Percentiles rank a stretch among this genome's conserved stretches.
These are phyloP conservation scores for Parathielavia appendiculata DNA, from an alignment of 495 filamentous ascomycete species.

Conservation along the genomic window DNA sequence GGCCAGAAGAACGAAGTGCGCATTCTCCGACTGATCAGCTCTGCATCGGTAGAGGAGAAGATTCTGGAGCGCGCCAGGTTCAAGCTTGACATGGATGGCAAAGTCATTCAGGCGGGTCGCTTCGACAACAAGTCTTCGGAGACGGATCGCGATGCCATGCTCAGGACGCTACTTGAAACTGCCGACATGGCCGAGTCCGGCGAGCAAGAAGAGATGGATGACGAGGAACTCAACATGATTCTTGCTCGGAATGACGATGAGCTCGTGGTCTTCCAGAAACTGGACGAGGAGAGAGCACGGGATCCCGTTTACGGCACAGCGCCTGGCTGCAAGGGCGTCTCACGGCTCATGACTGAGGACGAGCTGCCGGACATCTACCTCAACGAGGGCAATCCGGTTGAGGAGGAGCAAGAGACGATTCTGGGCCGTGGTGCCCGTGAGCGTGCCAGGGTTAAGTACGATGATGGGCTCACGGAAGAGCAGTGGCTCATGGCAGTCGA, in stretches of 20 bases:
- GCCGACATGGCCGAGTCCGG: constrained; percentile 80
- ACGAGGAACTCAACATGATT: constrained; percentile 91
- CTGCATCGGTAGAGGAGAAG: constrained; percentile 96
- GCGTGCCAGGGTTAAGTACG: constrained; percentile 87
- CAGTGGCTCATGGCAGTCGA: constrained; percentile 94
- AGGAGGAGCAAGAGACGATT: constrained; percentile 67
- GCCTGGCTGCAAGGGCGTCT: constrained; percentile 53
- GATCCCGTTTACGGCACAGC: constrained; percentile 64
- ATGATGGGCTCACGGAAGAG: constrained; percentile 96
- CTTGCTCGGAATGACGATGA: constrained; percentile 74
- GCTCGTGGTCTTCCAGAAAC: constrained; percentile 60
- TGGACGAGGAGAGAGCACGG: constrained; percentile 68
- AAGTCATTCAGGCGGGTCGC: constrained; percentile 97
- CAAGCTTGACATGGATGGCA: constrained; percentile 98
- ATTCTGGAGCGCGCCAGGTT: constrained; percentile 94
- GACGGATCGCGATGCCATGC: constrained; percentile 92
- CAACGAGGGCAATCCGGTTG: constrained; percentile 77
- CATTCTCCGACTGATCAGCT: constrained; percentile 89
- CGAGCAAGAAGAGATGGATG: constrained; percentile 92
- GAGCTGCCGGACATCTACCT: constrained; percentile 94
- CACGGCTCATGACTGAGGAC: constrained; percentile 78
- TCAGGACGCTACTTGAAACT: constrained; percentile 83
- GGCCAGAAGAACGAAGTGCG: constrained; percentile 99
- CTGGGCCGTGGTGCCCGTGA: constrained; percentile 89
- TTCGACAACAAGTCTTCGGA: constrained; percentile 99